Conservation (phyloP, 495 filamentous ascomycete genomes). For the Durotheca rogersii region DNA sequence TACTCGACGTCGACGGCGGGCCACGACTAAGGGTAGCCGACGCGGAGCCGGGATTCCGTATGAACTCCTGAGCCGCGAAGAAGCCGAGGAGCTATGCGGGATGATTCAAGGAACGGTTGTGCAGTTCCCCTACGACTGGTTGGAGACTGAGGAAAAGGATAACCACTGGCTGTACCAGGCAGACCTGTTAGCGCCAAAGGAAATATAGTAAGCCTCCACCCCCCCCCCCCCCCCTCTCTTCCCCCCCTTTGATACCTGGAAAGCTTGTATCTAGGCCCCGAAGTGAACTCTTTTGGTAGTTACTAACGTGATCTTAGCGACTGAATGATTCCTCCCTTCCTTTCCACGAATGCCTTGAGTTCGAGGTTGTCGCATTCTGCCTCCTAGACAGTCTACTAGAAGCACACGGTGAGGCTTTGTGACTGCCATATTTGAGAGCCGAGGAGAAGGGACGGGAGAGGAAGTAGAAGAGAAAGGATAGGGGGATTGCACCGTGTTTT, state of each 20-base stretch:
- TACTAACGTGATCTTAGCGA: not conserved
- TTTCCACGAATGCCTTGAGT: not conserved
- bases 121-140: constrained; percentile 92
- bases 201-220: constrained; percentile 82
- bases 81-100: constrained; percentile 77
- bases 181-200: constrained; percentile 90
- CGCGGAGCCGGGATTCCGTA: constrained; percentile 66
- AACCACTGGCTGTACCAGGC: constrained; percentile 97
- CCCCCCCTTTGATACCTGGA: no score
- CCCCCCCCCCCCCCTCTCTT: not conserved
- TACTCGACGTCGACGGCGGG: constrained; percentile 60
- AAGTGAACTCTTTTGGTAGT: not conserved
- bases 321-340: not conserved
- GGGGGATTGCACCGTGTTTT: no score
- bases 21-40: constrained; percentile 72
- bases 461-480: no score
- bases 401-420: no score
- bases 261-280: no score
- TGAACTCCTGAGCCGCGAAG: constrained; percentile 67
- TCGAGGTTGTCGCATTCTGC: no score
- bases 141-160: constrained; percentile 82
- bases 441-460: no score
- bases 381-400: no score
- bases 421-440: no score
- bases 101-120: constrained; percentile 88